A percentile compares a stretch with the other conserved stretches of the same genome.
Evolutionary conservation across 2,329 filamentous ascomycete genomes (phyloP).

Genomic region (Cladophialophora bantiana): DNA sequence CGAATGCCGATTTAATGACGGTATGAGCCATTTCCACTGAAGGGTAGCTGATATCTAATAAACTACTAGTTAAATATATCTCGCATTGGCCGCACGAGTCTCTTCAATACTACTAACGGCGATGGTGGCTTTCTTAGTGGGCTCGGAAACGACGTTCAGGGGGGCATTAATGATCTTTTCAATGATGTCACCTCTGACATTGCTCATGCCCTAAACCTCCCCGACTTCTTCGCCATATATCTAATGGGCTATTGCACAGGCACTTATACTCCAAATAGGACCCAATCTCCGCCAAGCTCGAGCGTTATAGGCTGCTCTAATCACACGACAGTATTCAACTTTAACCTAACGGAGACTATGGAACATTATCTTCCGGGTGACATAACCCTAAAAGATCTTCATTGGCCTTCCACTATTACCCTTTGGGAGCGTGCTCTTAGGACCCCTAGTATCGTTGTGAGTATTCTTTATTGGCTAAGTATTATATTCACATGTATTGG

Average conservation of each 20-base stretch:
- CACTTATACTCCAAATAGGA: conserved; percentile 60
- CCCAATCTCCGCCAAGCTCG: neutral
- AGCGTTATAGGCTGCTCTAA: neutral
- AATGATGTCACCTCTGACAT: conserved; percentile 48
- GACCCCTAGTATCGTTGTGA: conserved; percentile 58
- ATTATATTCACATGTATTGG: conserved; percentile 59
- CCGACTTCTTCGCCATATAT: conserved; percentile 68
- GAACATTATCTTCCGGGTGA: conserved; percentile 56
- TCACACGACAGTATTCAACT: neutral
- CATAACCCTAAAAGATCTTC: conserved; percentile 58
- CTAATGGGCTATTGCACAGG: conserved; percentile 66
- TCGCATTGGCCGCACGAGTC: conserved; percentile 53
- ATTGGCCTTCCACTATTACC: conserved; percentile 64
- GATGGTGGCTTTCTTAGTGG: conserved; percentile 21
- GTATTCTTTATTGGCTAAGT: conserved; percentile 66
- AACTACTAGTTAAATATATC: conserved; percentile 59
- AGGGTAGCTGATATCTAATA: neutral
- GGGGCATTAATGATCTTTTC: conserved; percentile 47
- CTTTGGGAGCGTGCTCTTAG: conserved; percentile 59
- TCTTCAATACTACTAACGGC: conserved; percentile 43
- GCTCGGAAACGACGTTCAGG: conserved; percentile 37
- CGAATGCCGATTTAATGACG: neutral
- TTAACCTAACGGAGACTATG: conserved; percentile 48
- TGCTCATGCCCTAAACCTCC: conserved; percentile 58
- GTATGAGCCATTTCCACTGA: neutral